Base-by-base conservation (phyloP, 805 yeast genomes). In the Isabelozyma rhagii region DNA sequence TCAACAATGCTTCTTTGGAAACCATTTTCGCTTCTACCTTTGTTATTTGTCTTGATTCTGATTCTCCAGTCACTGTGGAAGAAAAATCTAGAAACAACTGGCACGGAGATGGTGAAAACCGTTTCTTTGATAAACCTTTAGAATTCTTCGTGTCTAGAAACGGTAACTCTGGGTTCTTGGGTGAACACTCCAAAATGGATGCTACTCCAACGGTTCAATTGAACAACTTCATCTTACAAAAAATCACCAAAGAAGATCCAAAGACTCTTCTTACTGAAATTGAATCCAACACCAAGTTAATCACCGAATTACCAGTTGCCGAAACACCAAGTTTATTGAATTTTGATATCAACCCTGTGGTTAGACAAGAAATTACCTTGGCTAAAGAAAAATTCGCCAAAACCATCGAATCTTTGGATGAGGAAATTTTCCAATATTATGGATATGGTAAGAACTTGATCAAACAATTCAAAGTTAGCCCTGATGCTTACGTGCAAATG, bases 181-280 rank as follows among this genome's bases (percentile, higher is more conserved):
- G 96, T 54, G 99, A 93, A 74, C 99, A 93, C 75, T 90, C 97
- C 18, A 87, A 83, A 75, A 93, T 93, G 98, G 99, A 93, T 69
- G 99, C 98, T 54, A 89, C 97, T 8, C 96, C 97, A 63, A 93
- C 97, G 29, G 82, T 89, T 61, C 84, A 90, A 55, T 73, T 93
- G 72, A 93, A 93, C 68, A 90, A 90, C 69, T 84, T 77, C 62
- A 77, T 93, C 39, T 77, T 83, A 55, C 77, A 77, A 47, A 79
- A 82, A 57, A 69, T 92, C 50, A 53, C 67, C 49, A 77, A 80
- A 61, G 65, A 81, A 61, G 71, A 81, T 49, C 72, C 77, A 1
- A 52, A 53, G 11, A 56, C 51, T 4, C 62, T 74, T 17, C 41
- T 72, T 50, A 47, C 55, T 15, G 70, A 68, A 48, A 53, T 72